Evolutionary conservation across 2,329 filamentous ascomycete genomes (phyloP).

Genomic region (Mycosphaerella arachidis): DNA sequence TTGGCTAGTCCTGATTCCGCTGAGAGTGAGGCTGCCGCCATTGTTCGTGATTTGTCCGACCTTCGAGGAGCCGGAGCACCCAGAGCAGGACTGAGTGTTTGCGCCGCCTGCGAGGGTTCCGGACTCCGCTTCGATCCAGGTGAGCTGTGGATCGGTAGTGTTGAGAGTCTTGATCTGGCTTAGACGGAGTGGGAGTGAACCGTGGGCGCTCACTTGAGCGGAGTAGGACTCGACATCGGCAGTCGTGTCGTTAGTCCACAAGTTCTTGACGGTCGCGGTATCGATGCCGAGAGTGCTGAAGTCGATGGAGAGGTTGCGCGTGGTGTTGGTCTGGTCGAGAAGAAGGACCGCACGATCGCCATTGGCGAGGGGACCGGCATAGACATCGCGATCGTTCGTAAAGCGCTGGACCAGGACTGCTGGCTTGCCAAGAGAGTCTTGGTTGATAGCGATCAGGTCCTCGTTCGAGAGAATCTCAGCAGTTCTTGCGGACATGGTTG

Average conservation of each 20-base stretch:
- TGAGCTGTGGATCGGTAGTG: conserved; percentile 11
- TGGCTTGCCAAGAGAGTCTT: conserved; percentile 51
- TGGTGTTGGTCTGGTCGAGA: conserved; percentile 37
- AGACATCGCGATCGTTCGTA: conserved; percentile 39
- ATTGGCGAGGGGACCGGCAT: conserved; percentile 35
- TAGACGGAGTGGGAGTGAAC: conserved; percentile 32
- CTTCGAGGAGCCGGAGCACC: conserved; percentile 33
- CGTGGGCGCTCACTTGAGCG: conserved; percentile 26
- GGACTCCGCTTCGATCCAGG: conserved; percentile 33
- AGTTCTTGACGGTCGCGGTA: conserved; percentile 34
- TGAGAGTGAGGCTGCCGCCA: conserved; percentile 25
- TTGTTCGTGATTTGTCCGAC: conserved; percentile 29
- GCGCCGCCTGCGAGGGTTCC: conserved; percentile 33
- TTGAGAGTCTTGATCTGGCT: conserved; percentile 29
- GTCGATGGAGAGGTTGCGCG: conserved; percentile 31
- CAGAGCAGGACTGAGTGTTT: conserved; percentile 29
- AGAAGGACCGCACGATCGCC: conserved; percentile 35
- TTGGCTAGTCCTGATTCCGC: conserved; percentile 25
- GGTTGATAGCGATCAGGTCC: conserved; percentile 56
- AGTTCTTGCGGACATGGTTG: conserved; percentile 18
- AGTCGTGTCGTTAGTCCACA: conserved; percentile 31
- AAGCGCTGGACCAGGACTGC: conserved; percentile 45
- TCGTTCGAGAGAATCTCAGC: conserved; percentile 41
- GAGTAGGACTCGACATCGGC: conserved; percentile 20
- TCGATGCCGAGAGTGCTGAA: conserved; percentile 31